phyloP scores from a whole-genome alignment of 768 basidiomycete species.

The Trametes cinnabarina region DNA sequence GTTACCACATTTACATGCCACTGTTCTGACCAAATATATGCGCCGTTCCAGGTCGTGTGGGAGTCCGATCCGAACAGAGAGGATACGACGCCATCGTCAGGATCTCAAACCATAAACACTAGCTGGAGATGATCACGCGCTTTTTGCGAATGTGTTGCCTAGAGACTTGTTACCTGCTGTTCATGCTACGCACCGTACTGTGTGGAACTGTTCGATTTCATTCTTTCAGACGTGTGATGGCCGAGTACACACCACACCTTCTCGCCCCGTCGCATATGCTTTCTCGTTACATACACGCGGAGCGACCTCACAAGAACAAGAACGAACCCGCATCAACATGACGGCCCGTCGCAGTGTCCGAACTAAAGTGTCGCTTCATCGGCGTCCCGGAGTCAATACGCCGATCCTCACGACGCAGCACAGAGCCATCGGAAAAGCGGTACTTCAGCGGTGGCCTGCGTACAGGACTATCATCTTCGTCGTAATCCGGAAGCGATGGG shows the following conservation, averaged over 20 bases:
- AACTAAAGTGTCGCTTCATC: constrained; percentile 1
- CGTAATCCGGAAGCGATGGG: not conserved
- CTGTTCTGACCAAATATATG: not conserved
- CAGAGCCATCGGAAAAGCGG: not conserved
- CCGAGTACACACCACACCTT: no score
- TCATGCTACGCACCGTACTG: no score
- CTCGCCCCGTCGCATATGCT: not conserved
- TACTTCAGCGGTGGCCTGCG: constrained; percentile 3
- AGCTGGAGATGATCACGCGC: constrained; percentile 41
- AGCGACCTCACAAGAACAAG: constrained; percentile 4
- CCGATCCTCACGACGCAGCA: not conserved
- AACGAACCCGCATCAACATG: constrained; percentile 4
- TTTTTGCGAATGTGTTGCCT: not conserved
- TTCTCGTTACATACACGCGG: not conserved
- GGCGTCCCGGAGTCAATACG: not conserved
- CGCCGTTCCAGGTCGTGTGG: constrained; percentile 46
- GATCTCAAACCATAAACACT: constrained; percentile 40
- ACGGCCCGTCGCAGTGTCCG: not conserved
- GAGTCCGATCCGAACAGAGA: constrained; percentile 61
- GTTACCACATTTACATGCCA: not conserved
- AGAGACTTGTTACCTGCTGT: not conserved
- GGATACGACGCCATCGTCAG: constrained; percentile 41
- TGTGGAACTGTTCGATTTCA: no score
- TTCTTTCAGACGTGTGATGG: no score
- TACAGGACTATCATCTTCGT: constrained; percentile 1